Percentiles rank a stretch among this genome's conserved stretches.
These are phyloP conservation scores for Orbilia brochopaga DNA, from an alignment of 2,329 filamentous ascomycete genomes.

Conservation along the genomic window DNA sequence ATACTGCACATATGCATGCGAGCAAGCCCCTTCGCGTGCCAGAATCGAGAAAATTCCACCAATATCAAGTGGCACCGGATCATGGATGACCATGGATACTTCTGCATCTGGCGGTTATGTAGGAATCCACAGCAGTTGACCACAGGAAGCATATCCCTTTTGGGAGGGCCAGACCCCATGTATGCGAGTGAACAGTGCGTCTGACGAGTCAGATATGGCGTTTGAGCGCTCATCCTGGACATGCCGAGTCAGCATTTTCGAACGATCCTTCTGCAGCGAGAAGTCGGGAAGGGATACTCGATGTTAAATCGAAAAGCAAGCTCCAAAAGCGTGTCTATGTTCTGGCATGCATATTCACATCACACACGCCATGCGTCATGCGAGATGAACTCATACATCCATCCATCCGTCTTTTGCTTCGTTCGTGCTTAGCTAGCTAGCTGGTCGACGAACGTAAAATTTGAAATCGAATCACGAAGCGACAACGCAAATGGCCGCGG, in stretches of 20 bases:
- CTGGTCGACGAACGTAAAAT: slow-evolving; percentile 2
- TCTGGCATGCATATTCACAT: neutral
- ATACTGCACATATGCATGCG: no score
- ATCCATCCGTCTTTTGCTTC: no score
- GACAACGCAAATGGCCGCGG: slow-evolving; percentile 24
- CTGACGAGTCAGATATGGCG: neutral
- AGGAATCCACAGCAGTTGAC: neutral
- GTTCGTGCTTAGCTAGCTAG: no score
- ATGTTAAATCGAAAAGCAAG: neutral
- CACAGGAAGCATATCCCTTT: neutral
- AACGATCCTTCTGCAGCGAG: no score
- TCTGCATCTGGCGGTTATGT: no score
- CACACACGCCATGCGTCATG: slow-evolving; percentile 25
- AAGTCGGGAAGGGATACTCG: no score
- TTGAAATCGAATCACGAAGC: no score
- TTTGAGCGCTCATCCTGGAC: neutral
- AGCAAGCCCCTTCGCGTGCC: neutral
- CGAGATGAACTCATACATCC: slow-evolving; percentile 19
- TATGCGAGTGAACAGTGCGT: neutral
- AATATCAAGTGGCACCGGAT: neutral
- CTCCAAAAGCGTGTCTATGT: no score
- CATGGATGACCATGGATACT: no score
- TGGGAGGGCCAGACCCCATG: neutral
- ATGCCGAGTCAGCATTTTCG: neutral
- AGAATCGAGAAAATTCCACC: slow-evolving; percentile 1